Base-by-base conservation (phyloP, 495 filamentous ascomycete genomes). In the Acidomyces sp. region DNA sequence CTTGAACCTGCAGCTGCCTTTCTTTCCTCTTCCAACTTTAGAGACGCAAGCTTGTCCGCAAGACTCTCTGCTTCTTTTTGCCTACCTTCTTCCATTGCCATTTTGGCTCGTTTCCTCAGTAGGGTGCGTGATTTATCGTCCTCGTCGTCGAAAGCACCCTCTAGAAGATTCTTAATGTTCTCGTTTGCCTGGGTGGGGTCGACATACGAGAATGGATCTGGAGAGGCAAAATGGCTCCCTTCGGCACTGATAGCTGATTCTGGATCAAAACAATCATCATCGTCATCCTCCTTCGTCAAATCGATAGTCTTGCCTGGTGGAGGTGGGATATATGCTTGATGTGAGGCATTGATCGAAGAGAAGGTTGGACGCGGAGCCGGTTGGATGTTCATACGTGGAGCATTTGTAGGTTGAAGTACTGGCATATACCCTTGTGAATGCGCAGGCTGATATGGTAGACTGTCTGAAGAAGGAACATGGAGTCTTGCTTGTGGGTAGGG, bases 121-220 rank as follows among this genome's bases (percentile, higher is more conserved):
- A 74, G 65, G 4, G 64, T 68, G 34, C 67, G 54, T 19, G 68
- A 59, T 39, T 72, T 66, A 34, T 79, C 78, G 29, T 85, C 78
- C 16, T 84, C 80, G 34, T 87, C 84, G 34, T 90, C 86, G 49
- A 94, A 78, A 2, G 79, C 79, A 16, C 86, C 86, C 60, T 93
- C 84, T 3, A 94, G 64, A 12, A 94, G 58, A 22, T 80, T 84
- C 57, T 94, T 93, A 43, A 93, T 76, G 49, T 92, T 83, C 42
- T 83, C 80, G 11, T 77, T 75, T 2, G 86, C 85, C 52, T 88
- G 79, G 19, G 67, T 67, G 0, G 78, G 65, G 51, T 93, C 83
- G 0, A 92, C 76, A 55, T 84, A 92, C 3, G 72, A 62, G 37
- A 72, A 71, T 32, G 72, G 70, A 39, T 84, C 77, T 6, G 53